phyloP scores from a whole-genome alignment of 2,329 filamentous ascomycete genomes.

The Colletotrichum camelliae region DNA sequence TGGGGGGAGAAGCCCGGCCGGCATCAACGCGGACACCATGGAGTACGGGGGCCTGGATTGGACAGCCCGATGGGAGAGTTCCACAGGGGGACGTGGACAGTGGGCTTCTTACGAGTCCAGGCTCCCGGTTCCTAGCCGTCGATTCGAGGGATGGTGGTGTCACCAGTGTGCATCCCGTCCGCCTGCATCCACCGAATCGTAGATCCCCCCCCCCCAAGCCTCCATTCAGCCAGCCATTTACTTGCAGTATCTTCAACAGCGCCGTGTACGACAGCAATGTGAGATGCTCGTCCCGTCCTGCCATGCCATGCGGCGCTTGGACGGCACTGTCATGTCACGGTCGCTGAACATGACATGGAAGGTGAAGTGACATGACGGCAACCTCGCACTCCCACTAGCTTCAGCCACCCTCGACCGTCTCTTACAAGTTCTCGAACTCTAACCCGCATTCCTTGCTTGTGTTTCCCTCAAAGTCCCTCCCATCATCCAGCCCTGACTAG shows the following conservation, averaged over 20 bases:
- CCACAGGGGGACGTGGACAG: not conserved
- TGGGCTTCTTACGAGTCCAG: not conserved
- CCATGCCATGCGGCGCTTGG: not conserved
- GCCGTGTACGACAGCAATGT: not conserved
- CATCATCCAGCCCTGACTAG: not conserved
- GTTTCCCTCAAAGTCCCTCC: not conserved
- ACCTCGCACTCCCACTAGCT: not conserved
- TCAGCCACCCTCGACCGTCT: not conserved
- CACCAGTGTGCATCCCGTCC: not conserved
- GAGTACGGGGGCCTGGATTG: not conserved
- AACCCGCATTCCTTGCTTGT: not conserved
- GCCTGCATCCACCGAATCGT: not conserved
- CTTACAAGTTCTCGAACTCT: not conserved
- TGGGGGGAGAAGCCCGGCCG: not conserved
- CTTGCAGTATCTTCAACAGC: not conserved
- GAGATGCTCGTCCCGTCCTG: not conserved
- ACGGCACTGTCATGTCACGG: not conserved
- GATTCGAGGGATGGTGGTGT: not conserved
- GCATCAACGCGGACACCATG: not conserved
- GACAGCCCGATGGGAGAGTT: not conserved
- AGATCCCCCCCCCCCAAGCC: not conserved
- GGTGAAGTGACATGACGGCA: not conserved
- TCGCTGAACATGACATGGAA: too few relatives aligned
- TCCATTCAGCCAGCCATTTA: not conserved
- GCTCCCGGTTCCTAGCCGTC: not conserved